These are phyloP conservation scores for Zygoascus biomembranicola DNA, from an alignment of 805 yeast genomes.

Conservation along the genomic window DNA sequence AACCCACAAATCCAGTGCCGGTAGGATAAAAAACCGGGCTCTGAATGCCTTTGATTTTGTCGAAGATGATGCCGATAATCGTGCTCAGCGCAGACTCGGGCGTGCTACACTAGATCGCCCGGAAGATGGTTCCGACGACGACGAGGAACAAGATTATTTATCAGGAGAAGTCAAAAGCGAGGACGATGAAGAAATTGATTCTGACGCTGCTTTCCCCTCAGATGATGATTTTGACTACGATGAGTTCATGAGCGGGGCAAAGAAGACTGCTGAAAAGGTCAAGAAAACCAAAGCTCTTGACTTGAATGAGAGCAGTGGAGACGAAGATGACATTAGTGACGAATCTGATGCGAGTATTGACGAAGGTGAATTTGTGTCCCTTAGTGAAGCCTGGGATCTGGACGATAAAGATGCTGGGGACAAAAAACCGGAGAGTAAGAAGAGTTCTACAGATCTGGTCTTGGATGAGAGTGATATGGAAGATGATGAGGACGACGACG, in stretches of 20 bases:
- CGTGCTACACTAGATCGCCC: background rate
- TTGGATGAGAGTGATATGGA: slow-evolving; percentile 8
- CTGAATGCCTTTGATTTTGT: slow-evolving; percentile 47
- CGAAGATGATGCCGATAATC: slow-evolving; percentile 29
- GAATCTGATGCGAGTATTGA: slow-evolving; percentile 67
- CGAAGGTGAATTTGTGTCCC: slow-evolving; percentile 62
- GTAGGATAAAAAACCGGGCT: slow-evolving; percentile 28
- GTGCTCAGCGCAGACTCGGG: slow-evolving; percentile 16
- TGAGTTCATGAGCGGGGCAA: background rate
- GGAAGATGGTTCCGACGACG: slow-evolving; percentile 28
- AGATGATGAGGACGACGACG: slow-evolving; percentile 6
- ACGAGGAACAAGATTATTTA: slow-evolving; percentile 24
- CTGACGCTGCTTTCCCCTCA: slow-evolving; percentile 85
- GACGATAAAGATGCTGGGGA: slow-evolving; percentile 38
- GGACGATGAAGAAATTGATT: slow-evolving; percentile 48
- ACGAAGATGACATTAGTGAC: slow-evolving; percentile 43
- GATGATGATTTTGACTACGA: slow-evolving; percentile 45
- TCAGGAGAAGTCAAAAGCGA: slow-evolving; percentile 26
- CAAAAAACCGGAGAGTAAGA: background rate
- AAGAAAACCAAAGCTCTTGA: slow-evolving; percentile 3
- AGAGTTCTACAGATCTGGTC: slow-evolving; percentile 13
- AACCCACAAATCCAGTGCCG: background rate
- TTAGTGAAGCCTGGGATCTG: slow-evolving; percentile 86
- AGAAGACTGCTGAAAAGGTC: slow-evolving; percentile 32
- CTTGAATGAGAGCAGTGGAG: slow-evolving; percentile 29